phyloP scores from a whole-genome alignment of 306 rosid genomes.

The Abrus precatorius region DNA sequence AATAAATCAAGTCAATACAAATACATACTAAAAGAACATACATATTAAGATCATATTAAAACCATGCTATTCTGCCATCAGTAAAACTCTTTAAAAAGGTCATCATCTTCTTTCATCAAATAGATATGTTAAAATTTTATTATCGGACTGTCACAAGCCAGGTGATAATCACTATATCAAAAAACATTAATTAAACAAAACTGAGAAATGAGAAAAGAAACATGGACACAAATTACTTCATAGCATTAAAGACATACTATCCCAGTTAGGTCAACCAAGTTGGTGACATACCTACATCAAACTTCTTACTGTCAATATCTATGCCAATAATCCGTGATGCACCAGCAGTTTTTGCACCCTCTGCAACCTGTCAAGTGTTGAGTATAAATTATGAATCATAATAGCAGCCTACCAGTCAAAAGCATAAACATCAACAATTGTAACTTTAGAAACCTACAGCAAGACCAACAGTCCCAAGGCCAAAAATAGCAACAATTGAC shows the following conservation, averaged over 20 bases:
- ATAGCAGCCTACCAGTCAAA: conserved; percentile 40
- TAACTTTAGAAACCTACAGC: conserved; percentile 69
- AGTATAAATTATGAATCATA: conserved; percentile 35
- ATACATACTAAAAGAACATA: conserved; percentile 25
- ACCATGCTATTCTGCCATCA: neutral
- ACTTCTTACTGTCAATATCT: conserved; percentile 83
- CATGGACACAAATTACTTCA: conserved; percentile 12
- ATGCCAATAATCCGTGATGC: conserved; percentile 89
- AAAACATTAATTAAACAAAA: conserved; percentile 17
- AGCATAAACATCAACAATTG: conserved; percentile 9
- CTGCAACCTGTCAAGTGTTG: conserved; percentile 81
- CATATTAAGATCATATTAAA: conserved; percentile 9
- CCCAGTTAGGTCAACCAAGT: conserved; percentile 13
- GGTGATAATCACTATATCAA: conserved; percentile 4
- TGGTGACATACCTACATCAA: conserved; percentile 64
- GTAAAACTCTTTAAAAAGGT: conserved; percentile 3
- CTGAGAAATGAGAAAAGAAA: conserved; percentile 26
- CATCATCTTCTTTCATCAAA: conserved; percentile 17
- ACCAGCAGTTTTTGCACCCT: conserved; percentile 95
- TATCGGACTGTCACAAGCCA: neutral
- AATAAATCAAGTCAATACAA: conserved; percentile 23
- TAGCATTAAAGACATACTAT: conserved; percentile 14
- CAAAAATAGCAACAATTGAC: conserved; percentile 89
- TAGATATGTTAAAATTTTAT: neutral
- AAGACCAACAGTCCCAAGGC: conserved; percentile 95